These are phyloP conservation scores for Dissophora ornata DNA, from an alignment of 192 early-diverging fungal genomes.

Conservation along the genomic window DNA sequence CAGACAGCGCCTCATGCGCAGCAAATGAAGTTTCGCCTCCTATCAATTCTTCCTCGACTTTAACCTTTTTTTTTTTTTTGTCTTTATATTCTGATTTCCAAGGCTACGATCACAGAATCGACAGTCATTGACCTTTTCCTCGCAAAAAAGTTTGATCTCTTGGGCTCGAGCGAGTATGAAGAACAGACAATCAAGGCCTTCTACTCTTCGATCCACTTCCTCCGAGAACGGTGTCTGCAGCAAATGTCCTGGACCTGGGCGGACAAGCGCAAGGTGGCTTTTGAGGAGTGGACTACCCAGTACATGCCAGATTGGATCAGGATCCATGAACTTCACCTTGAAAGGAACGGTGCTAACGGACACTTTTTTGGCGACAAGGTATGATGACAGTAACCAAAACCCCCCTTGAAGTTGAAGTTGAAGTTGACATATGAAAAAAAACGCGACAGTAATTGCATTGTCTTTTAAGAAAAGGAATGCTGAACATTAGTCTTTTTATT, in stretches of 20 bases:
- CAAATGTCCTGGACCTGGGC: conserved; percentile 24
- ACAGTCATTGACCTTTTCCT: conserved; percentile 27
- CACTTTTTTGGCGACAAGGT: conserved; percentile 36
- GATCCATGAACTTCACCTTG: conserved; percentile 22
- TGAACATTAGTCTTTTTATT: neutral
- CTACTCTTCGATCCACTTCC: conserved; percentile 30
- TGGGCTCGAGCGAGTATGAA: conserved; percentile 25
- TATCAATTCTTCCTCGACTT: too few relatives aligned
- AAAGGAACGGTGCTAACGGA: conserved; percentile 22
- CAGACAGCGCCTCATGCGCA: neutral
- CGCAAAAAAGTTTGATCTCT: conserved; percentile 24
- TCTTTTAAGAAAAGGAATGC: too few relatives aligned
- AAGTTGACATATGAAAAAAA: neutral
- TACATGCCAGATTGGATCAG: conserved; percentile 13
- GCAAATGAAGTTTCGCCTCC: too few relatives aligned
- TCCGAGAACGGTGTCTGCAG: conserved; percentile 27
- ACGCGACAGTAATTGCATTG: neutral
- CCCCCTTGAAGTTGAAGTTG: too few relatives aligned
- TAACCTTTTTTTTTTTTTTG: neutral
- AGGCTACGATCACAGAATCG: conserved; percentile 14
- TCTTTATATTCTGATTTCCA: neutral
- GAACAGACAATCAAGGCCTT: conserved; percentile 27
- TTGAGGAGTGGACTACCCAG: conserved; percentile 11
- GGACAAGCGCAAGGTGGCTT: conserved; percentile 19
- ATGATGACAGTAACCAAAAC: too few relatives aligned